Percentiles rank a stretch among this genome's conserved stretches.
These are phyloP conservation scores for Colletotrichum navitas DNA, from an alignment of 2,329 filamentous ascomycete species.

Conservation along the genomic window DNA sequence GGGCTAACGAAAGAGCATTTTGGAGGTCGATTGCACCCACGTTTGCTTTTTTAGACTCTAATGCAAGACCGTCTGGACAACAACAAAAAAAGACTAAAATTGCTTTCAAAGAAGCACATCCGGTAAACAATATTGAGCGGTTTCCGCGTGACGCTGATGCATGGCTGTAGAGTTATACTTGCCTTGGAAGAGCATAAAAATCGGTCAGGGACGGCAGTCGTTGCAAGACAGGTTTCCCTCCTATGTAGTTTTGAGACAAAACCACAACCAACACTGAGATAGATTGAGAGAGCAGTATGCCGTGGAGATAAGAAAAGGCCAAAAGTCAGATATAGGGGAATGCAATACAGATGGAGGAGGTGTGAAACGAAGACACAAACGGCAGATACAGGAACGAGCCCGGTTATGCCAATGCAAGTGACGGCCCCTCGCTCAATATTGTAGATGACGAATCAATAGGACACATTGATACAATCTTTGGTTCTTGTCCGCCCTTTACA, in stretches of 20 bases:
- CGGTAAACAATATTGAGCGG: not conserved
- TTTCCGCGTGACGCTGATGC: not conserved
- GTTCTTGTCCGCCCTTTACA: not conserved
- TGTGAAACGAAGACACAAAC: not conserved
- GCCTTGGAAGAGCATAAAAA: too few species aligned
- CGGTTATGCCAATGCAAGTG: too few species aligned
- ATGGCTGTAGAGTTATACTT: not conserved
- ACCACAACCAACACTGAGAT: not conserved
- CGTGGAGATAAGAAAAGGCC: not conserved
- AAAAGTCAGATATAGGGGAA: not conserved
- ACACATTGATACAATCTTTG: not conserved
- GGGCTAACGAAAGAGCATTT: constrained; percentile 60
- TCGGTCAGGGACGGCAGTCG: too few species aligned
- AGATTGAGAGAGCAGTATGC: not conserved
- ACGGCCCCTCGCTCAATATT: too few species aligned
- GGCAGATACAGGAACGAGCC: not conserved
- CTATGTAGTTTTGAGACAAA: too few species aligned
- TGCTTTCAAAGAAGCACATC: constrained; percentile 53
- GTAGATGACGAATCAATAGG: not conserved
- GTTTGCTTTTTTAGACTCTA: constrained; percentile 68
- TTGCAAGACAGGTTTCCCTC: not conserved
- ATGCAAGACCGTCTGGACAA: constrained; percentile 69
- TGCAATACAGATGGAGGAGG: not conserved
- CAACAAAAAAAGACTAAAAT: constrained; percentile 65
- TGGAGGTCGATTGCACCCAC: constrained; percentile 58